These are phyloP conservation scores for Syzygium syzygioides DNA, from an alignment of 441 rosid species.

Conservation along the genomic window DNA sequence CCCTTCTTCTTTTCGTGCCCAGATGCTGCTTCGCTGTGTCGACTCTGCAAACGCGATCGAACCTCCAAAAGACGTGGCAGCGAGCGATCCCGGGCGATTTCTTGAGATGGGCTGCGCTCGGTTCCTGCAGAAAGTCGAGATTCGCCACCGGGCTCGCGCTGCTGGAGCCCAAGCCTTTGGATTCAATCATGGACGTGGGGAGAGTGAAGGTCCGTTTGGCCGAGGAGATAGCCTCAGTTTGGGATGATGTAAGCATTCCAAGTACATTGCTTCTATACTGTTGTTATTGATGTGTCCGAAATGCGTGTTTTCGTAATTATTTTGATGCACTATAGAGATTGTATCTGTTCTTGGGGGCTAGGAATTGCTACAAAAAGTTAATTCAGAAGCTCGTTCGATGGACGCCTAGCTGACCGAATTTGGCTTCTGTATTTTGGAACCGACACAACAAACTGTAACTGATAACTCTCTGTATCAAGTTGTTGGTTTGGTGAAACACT, in stretches of 20 bases:
- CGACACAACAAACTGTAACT: background rate
- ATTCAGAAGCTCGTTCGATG: background rate
- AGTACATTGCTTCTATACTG: background rate
- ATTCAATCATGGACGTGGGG: slow-evolving; percentile 73
- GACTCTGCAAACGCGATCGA: background rate
- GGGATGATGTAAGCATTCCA: slow-evolving; percentile 70
- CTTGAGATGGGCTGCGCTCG: slow-evolving; percentile 54
- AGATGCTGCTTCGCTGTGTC: too few species aligned
- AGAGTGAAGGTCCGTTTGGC: slow-evolving; percentile 56
- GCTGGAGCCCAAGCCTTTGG: slow-evolving; percentile 72
- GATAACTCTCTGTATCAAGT: background rate
- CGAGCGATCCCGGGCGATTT: slow-evolving; percentile 42
- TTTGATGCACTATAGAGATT: background rate
- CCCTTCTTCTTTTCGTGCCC: too few species aligned
- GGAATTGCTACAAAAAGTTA: background rate
- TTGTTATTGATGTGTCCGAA: background rate
- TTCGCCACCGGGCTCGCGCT: slow-evolving; percentile 82
- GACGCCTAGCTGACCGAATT: background rate
- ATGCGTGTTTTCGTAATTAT: background rate
- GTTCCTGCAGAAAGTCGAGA: slow-evolving; percentile 52
- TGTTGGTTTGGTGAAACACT: background rate
- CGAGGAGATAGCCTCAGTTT: slow-evolving; percentile 69
- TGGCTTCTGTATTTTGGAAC: background rate
- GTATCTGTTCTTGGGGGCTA: background rate
- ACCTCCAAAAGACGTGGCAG: slow-evolving; percentile 5